Evolutionary conservation across 192 early-diverging fungal genomes (phyloP), one percentile per base, ranked within the genome.

Genomic region (Coemansia sp.): DNA sequence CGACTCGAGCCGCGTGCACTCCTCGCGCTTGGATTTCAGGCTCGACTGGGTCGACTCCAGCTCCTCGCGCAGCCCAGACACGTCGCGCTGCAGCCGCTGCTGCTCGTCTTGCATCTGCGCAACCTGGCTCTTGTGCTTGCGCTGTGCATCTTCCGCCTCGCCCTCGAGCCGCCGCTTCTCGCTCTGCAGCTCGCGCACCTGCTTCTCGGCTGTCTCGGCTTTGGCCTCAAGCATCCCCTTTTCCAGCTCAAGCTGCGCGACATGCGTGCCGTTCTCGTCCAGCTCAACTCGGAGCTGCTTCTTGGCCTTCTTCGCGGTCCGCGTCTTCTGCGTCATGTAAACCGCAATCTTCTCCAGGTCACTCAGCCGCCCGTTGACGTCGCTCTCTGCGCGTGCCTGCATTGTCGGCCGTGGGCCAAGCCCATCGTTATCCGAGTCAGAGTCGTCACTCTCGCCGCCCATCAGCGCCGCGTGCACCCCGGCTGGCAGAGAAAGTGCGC

Each of bases 311-410:
- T 65, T 62, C 4, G 83, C 71, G 0, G 71, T 83, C 32, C 73
- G 80, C 12, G 77, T 58, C 33, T 81, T 82, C 24, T 81, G 67
- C 25, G 77, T 74, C 65, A 91, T 78, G 30, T 78, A 71, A 18
- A 32, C 28, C 12, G 62, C 61, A 31, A 67, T 59, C 8, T 48
- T 58, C 63, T 94, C 90, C 74, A 92, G 81, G 71, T 94, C 92
- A 56, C 87, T 76, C 5, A 94, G 71, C n/a, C 91, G 82, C 2
- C 92, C 92, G 58, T 90, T 59, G 23, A 65, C 43, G 31, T 78
- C 76, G 48, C 33, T 64, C n/a, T 62, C 67, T 0, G 59, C 27
- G 22, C 73, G 73, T 21, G 46, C 46, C 53, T 61, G 50, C 16
- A 70, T 27, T 12, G 33, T 56, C 4, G 73, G 73, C 23, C 59